Percentiles rank a stretch among this genome's conserved stretches.
Conservation (phyloP, 192 early-diverging fungal species). For the Coemansia sp. region DNA sequence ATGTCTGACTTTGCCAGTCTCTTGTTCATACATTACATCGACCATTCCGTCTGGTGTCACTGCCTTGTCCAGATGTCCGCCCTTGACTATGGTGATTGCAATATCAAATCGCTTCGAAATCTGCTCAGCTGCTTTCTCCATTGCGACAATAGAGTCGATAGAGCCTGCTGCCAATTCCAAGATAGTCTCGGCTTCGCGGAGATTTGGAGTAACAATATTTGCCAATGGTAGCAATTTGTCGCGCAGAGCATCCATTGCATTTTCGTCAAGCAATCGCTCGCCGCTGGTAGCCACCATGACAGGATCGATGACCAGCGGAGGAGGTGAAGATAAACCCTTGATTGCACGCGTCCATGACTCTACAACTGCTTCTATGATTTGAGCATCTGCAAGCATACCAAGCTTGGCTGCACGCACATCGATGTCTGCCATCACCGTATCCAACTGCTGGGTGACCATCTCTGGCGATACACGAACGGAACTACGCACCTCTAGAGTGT, state of each 20-base stretch:
- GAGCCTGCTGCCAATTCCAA: conserved; percentile 35
- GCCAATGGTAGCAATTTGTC: conserved; percentile 67
- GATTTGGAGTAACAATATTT: conserved; percentile 75
- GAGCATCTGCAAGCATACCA: conserved; percentile 71
- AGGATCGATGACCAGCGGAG: conserved; percentile 73
- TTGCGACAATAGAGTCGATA: conserved; percentile 60
- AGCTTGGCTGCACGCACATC: conserved; percentile 74
- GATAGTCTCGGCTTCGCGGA: conserved; percentile 76
- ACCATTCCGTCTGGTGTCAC: conserved; percentile 42
- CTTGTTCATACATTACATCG: conserved; percentile 64
- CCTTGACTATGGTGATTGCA: conserved; percentile 70
- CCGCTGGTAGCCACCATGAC: conserved; percentile 86
- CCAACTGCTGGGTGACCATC: conserved; percentile 70
- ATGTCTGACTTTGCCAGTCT: conserved; percentile 39
- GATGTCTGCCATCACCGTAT: conserved; percentile 74
- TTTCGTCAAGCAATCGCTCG: conserved; percentile 57
- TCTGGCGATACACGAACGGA: conserved; percentile 59
- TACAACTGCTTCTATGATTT: conserved; percentile 64
- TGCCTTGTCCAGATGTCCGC: conserved; percentile 69
- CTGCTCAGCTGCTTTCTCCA: conserved; percentile 60
- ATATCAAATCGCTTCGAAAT: conserved; percentile 57
- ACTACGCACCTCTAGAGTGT: conserved; percentile 76
- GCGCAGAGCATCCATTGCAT: conserved; percentile 61
- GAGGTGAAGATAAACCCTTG: background rate
- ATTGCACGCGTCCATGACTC: conserved; percentile 41